Evolutionary conservation across 768 basidiomycete species (phyloP).

Genomic region (Mycena epipterygia): DNA sequence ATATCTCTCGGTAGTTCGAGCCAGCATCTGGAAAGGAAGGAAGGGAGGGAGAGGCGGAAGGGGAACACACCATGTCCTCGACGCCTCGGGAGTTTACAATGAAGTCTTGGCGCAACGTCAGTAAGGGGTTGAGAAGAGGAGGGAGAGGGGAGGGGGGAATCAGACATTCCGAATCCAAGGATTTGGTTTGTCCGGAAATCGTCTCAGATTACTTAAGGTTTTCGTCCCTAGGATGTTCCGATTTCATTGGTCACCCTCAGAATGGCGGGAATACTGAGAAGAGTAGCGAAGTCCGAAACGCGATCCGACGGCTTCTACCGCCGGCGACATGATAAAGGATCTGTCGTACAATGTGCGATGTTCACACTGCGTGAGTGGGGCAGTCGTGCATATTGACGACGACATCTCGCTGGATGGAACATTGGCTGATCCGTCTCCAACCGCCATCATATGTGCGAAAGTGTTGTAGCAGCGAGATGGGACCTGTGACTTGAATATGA

Average conservation of each 20-base stretch:
- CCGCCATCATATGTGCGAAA: neutral
- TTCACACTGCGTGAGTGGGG: neutral
- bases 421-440: neutral
- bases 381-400: slow-evolving; percentile 5
- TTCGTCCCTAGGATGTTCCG: too few species aligned
- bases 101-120: slow-evolving; percentile 32
- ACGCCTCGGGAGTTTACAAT: slow-evolving; percentile 44
- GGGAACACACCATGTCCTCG: slow-evolving; percentile 38
- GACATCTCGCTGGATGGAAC: neutral
- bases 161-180: too few species aligned
- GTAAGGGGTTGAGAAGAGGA: slow-evolving; percentile 65
- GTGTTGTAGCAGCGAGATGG: neutral
- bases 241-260: too few species aligned
- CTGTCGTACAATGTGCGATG: neutral
- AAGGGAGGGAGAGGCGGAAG: too few species aligned
- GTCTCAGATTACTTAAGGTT: too few species aligned
- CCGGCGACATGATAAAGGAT: too few species aligned
- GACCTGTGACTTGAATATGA: neutral
- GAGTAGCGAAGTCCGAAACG: too few species aligned
- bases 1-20: too few species aligned
- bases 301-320: too few species aligned
- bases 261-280: too few species aligned
- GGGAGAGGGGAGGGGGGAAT: slow-evolving; percentile 61
- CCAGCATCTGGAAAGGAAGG: too few species aligned
- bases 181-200: too few species aligned